Conservation (phyloP, 148 eudicot genomes). For the Diospyros kaki region DNA sequence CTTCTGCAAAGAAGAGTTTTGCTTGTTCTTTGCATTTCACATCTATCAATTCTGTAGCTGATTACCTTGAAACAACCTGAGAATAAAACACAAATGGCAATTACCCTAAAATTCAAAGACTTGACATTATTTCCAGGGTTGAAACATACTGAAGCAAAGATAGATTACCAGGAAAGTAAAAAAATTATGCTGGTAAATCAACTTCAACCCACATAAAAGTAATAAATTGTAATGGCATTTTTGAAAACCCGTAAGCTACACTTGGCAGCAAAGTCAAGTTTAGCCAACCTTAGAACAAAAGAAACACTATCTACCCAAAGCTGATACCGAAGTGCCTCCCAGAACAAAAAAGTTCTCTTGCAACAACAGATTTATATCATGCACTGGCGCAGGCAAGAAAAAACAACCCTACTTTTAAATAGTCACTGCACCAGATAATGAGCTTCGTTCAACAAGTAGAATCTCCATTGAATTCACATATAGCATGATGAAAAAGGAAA, state of each 20-base stretch:
- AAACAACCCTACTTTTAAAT: neutral
- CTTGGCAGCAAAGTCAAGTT: slow-evolving; percentile 11
- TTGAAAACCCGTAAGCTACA: neutral
- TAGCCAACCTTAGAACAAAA: neutral
- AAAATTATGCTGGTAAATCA: neutral
- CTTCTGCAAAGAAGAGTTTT: slow-evolving; percentile 88
- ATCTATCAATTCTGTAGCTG: slow-evolving; percentile 36
- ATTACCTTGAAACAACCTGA: neutral
- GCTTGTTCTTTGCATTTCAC: slow-evolving; percentile 94
- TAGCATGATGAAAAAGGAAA: neutral
- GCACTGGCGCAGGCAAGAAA: neutral
- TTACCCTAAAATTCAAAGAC: slow-evolving; percentile 2
- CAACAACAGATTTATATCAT: neutral
- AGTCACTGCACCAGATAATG: too few relatives aligned
- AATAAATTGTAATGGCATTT: neutral
- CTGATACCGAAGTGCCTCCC: slow-evolving; percentile 1
- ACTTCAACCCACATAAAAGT: neutral
- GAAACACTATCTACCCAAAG: neutral
- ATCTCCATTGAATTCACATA: neutral
- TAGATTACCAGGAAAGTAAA: too few relatives aligned
- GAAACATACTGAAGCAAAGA: neutral
- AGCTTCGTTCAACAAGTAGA: neutral
- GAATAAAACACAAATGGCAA: neutral
- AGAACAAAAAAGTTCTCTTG: neutral
- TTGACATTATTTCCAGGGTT: neutral